phyloP scores from a whole-genome alignment of 1,139 yeast genomes.

The Yamadazyma triangularis region DNA sequence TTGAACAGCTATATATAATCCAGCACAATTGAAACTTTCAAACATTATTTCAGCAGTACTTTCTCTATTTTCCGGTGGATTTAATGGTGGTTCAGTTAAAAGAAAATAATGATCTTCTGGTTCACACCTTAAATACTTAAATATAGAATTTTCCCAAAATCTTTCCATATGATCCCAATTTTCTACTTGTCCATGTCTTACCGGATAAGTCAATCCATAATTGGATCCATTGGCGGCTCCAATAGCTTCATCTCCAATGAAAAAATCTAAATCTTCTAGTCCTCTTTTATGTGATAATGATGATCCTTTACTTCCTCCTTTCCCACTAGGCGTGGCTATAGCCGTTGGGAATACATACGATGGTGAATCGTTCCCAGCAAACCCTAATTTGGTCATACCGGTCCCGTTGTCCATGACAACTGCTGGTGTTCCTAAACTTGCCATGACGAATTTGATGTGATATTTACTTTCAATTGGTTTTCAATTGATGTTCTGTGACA shows the following conservation, averaged over 20 bases:
- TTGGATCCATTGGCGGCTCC: conserved; percentile 87
- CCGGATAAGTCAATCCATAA: conserved; percentile 86
- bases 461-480: too few species aligned
- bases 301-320: conserved; percentile 28
- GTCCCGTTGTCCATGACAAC: conserved; percentile 99
- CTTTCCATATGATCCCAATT: conserved; percentile 99
- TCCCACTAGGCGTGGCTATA: conserved; percentile 69
- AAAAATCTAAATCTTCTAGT: conserved; percentile 91
- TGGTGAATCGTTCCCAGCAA: conserved; percentile 98
- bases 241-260: conserved; percentile 92
- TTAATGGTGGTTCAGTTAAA: conserved; percentile 95
- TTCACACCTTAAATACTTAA: conserved; percentile 93
- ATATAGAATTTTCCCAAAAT: conserved; percentile 96
- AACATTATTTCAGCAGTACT: conserved; percentile 98
- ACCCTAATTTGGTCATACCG: conserved; percentile 94
- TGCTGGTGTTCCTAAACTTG: conserved; percentile 77
- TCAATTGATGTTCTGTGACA: too few species aligned
- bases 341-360: conserved; percentile 98
- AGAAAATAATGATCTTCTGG: conserved; percentile 97
- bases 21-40: conserved; percentile 98
- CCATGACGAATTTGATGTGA: conserved; percentile 39
- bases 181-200: conserved; percentile 95
- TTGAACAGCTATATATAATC: conserved; percentile 95
- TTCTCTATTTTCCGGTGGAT: conserved; percentile 98
- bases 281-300: conserved; percentile 71